Conservation (phyloP, 768 basidiomycete species). For the Naganishia kalamii region DNA sequence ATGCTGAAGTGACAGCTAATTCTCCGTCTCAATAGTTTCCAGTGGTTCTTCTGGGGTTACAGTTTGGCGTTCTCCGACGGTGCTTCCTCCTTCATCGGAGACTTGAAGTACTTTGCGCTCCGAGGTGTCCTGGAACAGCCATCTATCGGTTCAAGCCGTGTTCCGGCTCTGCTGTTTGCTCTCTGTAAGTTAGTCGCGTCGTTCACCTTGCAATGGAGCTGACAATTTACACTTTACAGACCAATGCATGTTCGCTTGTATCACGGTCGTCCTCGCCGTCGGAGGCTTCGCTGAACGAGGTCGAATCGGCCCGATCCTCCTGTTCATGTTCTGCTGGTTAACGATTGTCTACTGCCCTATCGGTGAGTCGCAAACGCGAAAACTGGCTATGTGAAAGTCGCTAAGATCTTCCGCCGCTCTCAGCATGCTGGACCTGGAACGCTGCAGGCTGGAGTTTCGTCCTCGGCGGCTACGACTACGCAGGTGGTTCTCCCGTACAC, state of each 20-base stretch:
- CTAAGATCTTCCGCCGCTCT: not conserved
- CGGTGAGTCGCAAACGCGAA: slow-evolving; percentile 64
- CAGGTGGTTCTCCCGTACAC: slow-evolving; percentile 54
- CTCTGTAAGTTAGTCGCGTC: slow-evolving; percentile 55
- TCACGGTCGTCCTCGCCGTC: slow-evolving; percentile 45
- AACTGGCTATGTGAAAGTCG: not conserved
- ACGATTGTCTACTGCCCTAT: slow-evolving; percentile 83
- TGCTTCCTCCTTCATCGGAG: slow-evolving; percentile 67
- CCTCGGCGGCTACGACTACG: slow-evolving; percentile 74
- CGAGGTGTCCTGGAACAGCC: slow-evolving; percentile 64
- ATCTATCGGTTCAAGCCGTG: slow-evolving; percentile 69
- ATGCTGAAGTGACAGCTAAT: not conserved
- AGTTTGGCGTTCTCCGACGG: slow-evolving; percentile 72
- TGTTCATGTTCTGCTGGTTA: slow-evolving; percentile 76
- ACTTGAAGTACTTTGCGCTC: slow-evolving; percentile 72
- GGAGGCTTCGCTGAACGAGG: slow-evolving; percentile 75
- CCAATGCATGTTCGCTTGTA: slow-evolving; percentile 29
- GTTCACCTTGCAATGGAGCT: not conserved
- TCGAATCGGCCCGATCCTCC: slow-evolving; percentile 66
- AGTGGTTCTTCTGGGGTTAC: slow-evolving; percentile 65
- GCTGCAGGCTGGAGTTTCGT: slow-evolving; percentile 72
- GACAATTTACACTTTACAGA: not conserved
- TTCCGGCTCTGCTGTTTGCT: slow-evolving; percentile 75
- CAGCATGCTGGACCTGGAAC: slow-evolving; percentile 51
- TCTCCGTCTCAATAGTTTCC: not conserved